Base-by-base conservation (phyloP, 2,329 filamentous ascomycete genomes). In the Fusarium robinianum region DNA sequence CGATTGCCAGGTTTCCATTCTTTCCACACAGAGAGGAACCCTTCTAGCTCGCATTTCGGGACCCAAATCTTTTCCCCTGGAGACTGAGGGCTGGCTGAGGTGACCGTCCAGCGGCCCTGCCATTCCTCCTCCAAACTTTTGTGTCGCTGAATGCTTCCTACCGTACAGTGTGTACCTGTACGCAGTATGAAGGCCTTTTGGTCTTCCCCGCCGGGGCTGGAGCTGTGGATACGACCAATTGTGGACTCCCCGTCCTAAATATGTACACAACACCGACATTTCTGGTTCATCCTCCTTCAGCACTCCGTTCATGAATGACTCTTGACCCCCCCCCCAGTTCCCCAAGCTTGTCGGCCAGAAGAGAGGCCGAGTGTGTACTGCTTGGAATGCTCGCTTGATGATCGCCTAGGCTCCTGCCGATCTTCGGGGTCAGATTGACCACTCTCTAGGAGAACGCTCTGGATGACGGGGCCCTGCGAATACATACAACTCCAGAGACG, bases 331-430 rank as follows among this genome's bases (percentile, higher is more conserved):
- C 24, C 27, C 17, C 21, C 31, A 33, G 27, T 15, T 18, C 30
- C 15, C 25, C 14, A 26, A 35, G 34, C 11, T 23, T 26, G 32
- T 40, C 19, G 27, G 25, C 23, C 41, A 37, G 30, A 29, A 29
- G 19, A 24, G 40, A 42, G 14, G 27, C 25, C 30, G 32, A 44
- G 25, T 19, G 11, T 17, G 16, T 17, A 18, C 16, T 46, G 17
- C 21, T 29, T 40, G 52, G 44, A 51, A 51, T 56, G 47, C 37
- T 24, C 21, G 22, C 31, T 52, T 24, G 24, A 32, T 48, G 46
- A 51, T 53, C 53, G 41, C 29, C 26, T 25, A 34, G 45, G 14
- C 53, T 60, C 55, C 53, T 60, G 57, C 55, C 46, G 57, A 60
- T 60, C 57, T 44, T 18, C 21, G 22, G n/a, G 43, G 43, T 29